Conservation (phyloP, 345 rosid genomes). For the Eucalyptus sp. region DNA sequence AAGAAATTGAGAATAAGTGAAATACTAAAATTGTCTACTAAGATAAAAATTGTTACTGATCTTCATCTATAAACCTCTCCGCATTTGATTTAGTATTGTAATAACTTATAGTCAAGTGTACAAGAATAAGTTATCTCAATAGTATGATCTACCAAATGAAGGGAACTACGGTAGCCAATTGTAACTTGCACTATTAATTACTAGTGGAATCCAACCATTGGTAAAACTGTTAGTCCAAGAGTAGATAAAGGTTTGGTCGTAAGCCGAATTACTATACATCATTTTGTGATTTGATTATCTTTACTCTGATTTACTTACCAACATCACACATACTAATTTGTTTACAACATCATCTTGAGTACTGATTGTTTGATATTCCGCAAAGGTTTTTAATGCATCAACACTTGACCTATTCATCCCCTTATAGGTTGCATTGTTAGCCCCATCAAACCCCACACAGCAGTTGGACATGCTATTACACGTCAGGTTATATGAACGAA, state of each 20-base stretch:
- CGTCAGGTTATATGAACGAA: not conserved
- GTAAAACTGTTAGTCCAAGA: not conserved
- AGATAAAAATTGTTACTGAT: not conserved
- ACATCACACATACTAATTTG: not conserved
- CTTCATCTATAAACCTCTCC: not conserved
- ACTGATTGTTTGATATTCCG: not conserved
- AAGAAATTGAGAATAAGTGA: too few relatives aligned
- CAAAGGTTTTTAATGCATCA: too few relatives aligned
- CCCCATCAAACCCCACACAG: not conserved
- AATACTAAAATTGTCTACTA: not conserved
- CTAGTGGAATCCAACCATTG: not conserved
- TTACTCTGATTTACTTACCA: not conserved
- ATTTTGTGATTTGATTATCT: not conserved
- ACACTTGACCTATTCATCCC: too few relatives aligned
- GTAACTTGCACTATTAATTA: not conserved
- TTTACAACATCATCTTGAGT: too few relatives aligned
- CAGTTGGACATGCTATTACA: not conserved
- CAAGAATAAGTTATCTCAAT: not conserved
- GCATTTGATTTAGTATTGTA: too few relatives aligned
- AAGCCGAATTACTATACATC: not conserved
- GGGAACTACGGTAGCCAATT: not conserved
- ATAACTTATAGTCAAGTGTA: not conserved
- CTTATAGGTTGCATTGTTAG: not conserved
- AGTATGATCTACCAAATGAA: not conserved
- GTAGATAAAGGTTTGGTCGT: not conserved